These are phyloP conservation scores for Potentilla sterilis DNA, from an alignment of 306 rosid species.

Conservation along the genomic window DNA sequence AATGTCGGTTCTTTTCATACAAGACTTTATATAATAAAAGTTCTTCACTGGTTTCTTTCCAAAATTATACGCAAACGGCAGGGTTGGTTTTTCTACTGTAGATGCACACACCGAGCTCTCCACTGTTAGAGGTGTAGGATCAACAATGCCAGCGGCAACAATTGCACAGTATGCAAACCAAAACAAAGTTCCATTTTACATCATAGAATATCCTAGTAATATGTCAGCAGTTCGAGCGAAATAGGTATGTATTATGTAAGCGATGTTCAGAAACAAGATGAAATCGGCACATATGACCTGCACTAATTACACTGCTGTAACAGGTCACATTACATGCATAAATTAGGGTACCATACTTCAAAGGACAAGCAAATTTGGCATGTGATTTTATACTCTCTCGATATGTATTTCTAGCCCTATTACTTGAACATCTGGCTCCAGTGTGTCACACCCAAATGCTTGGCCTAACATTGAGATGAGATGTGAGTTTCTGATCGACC, in stretches of 20 bases:
- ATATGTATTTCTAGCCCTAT: conserved; percentile 15
- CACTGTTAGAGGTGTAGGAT: too few species aligned
- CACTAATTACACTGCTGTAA: conserved; percentile 29
- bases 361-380: conserved; percentile 10
- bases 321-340: conserved; percentile 16
- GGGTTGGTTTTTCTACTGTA: too few species aligned
- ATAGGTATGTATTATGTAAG: background rate
- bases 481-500: conserved; percentile 72
- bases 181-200: too few species aligned
- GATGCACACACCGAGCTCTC: too few species aligned
- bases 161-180: background rate
- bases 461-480: conserved; percentile 82
- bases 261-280: background rate
- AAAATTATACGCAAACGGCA: too few species aligned
- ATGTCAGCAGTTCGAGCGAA: background rate
- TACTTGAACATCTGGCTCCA: conserved; percentile 16
- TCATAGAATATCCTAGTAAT: background rate
- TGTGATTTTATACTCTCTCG: conserved; percentile 7
- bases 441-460: conserved; percentile 38
- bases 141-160: too few species aligned
- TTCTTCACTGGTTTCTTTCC: too few species aligned
- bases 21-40: background rate
- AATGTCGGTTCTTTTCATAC: background rate
- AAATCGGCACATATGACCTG: conserved; percentile 23
- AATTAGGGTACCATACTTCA: conserved; percentile 26